Base-by-base conservation (phyloP, 164 flowering plant species). In the Tetracentron sinense region DNA sequence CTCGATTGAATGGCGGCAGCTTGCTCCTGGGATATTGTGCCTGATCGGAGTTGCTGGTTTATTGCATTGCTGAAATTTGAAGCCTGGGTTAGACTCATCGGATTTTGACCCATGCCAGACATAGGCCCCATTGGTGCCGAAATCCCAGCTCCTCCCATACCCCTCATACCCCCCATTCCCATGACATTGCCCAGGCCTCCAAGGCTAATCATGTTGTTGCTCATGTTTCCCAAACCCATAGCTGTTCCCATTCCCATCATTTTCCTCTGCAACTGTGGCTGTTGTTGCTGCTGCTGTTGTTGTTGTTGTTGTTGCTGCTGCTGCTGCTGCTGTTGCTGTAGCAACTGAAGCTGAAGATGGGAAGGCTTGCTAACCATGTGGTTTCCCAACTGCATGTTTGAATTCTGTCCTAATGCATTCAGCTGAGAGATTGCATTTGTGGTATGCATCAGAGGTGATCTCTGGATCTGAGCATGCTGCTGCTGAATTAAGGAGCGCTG, bases 131-230 rank as follows among this genome's bases (percentile, higher is more conserved):
- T 73, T 27, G 94, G 80, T 14, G 87, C 67, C 3, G 92, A 81
- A 25, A 86, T 83, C 64, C 85, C 88, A 48, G 87, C 35, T 52
- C 84, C 83, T 19, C 83, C 89, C n/a, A 87, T 73, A 33, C 89
- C 90, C 58, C 90, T 75, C 25, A 77, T 76, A 56, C 84, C 82
- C 2, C 89, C 90, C 58, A 90, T 82, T 35, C 83, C 84, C 73
- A 84, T 79, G 15, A 77, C 78, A 74, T 69, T 85, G 33, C 85
- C 79, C 25, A 88, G 64, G 38, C 85, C 81, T 38, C 86, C 83
- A 44, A 88, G 79, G 25, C 90, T 87, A 56, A 79, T 86, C 73
- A 85, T 77, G 72, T 71, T 85, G 69, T 75, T 86, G 51, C 81
- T 74, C 74, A 85, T 79, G 74, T 72, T 82, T 10, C 85, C 88